These are phyloP conservation scores for Talaromyces stipitatus DNA, from an alignment of 495 filamentous ascomycete genomes.

Conservation along the genomic window DNA sequence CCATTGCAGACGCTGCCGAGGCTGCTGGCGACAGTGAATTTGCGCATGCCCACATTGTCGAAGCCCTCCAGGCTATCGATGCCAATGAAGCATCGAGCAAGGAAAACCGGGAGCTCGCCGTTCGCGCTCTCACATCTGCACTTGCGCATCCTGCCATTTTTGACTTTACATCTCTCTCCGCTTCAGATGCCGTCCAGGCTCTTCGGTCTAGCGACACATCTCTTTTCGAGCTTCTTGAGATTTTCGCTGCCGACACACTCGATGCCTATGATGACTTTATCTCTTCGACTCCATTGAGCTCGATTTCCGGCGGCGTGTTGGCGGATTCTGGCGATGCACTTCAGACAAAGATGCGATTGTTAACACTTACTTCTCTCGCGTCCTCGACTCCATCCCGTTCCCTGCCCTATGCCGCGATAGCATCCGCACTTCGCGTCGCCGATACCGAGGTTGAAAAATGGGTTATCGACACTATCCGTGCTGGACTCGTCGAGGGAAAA, in stretches of 20 bases:
- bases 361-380: slow-evolving; percentile 85
- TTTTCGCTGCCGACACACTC: slow-evolving; percentile 85
- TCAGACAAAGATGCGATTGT: slow-evolving; percentile 87
- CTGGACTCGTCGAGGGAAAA: slow-evolving; percentile 89
- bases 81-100: slow-evolving; percentile 57
- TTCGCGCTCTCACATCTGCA: slow-evolving; percentile 77
- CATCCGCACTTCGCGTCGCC: slow-evolving; percentile 72
- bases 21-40: slow-evolving; percentile 70
- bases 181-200: slow-evolving; percentile 76
- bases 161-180: slow-evolving; percentile 90
- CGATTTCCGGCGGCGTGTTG: slow-evolving; percentile 37
- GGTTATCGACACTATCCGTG: slow-evolving; percentile 96
- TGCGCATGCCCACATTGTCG: slow-evolving; percentile 74
- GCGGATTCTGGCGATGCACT: slow-evolving; percentile 66
- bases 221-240: slow-evolving; percentile 84
- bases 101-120: slow-evolving; percentile 71
- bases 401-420: slow-evolving; percentile 76
- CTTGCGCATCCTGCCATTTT: slow-evolving; percentile 69
- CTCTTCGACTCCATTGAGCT: slow-evolving; percentile 29
- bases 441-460: slow-evolving; percentile 86
- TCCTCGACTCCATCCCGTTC: slow-evolving; percentile 73
- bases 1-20: slow-evolving; percentile 68
- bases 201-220: slow-evolving; percentile 74
- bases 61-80: slow-evolving; percentile 76
- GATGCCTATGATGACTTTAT: slow-evolving; percentile 95